Evolutionary conservation across 2,329 filamentous ascomycete genomes (phyloP), one percentile per base, ranked within the genome.

Genomic region (Aspergillus luchuensis): DNA sequence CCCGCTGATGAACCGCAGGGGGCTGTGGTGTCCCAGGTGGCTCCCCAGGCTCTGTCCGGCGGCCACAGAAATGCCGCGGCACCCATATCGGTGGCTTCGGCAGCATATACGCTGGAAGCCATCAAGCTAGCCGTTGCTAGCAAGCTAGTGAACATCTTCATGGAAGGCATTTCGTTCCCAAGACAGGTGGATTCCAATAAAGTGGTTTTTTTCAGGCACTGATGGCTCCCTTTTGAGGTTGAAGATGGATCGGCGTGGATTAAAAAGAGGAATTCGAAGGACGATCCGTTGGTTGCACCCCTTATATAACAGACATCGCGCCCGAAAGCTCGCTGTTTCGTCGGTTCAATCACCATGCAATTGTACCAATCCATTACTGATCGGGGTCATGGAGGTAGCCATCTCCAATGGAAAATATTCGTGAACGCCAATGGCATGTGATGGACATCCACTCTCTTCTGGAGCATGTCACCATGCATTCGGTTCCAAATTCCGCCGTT

Each of bases 51-150:
- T 55, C 85, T 78, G 71, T 87, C 85, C 13, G 78, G 69, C 4
- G 85, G 86, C 85, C 85, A 88, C 72, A 87, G 76, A 69, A 88
- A 86, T 8, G 82, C 84, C 19, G 84, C 84, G 7, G 85, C 84
- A 10, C 85, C 85, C 81, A 84, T 84, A 13, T 72, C 66, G 41
- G 67, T 56, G 13, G 65, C 63, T 48, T 67, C 70, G 6, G 69
- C 63, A 21, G 45, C 54, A 25, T 50, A 57, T 5, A 23, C 38
- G 11, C 57, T 45, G 8, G 39, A 19, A n/a, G 23, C 28, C 11
- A 56, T 17, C 5, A 55, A 17, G 17, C 39, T 56, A 15, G 53
- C 25, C 5, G 53, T 23, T 11, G 53, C 53, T n/a, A 56, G 25
- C 39, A 56, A 17, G 25, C 53, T 30, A 8, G 38, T 57, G 15